Evolutionary conservation across 257 asterid genomes (phyloP).

Genomic region (Galeopsis tetrahit): DNA sequence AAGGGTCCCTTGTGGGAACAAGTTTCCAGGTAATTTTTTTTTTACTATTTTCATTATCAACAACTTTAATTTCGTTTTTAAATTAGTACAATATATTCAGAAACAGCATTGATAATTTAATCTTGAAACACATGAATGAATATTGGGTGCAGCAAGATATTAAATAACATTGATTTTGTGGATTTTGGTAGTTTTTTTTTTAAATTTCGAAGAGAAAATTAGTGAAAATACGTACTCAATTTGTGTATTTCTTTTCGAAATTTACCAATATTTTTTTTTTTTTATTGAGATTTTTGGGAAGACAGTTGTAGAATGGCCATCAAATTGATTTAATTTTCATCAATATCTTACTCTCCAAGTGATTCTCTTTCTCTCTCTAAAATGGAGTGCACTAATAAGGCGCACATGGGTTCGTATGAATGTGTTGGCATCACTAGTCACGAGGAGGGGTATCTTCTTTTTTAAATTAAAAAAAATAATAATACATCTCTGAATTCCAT

Average conservation of each 20-base stretch:
- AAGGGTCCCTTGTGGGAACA: constrained; percentile 51
- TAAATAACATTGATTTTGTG: too few relatives aligned
- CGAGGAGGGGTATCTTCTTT: constrained; percentile 35
- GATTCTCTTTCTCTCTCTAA: constrained; percentile 19
- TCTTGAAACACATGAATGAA: constrained; percentile 7
- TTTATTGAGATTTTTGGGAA: too few relatives aligned
- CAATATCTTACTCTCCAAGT: constrained; percentile 9
- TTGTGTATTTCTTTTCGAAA: too few relatives aligned
- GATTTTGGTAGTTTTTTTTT: too few relatives aligned
- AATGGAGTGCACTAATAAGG: constrained; percentile 31
- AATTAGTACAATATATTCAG: too few relatives aligned
- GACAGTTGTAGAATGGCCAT: neutral
- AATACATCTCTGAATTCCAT: constrained; percentile 41
- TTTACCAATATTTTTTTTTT: too few relatives aligned
- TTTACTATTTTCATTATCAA: neutral
- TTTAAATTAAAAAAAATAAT: neutral
- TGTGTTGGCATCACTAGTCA: constrained; percentile 41
- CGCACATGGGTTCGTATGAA: constrained; percentile 38
- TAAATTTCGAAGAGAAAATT: too few relatives aligned
- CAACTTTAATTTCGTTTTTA: neutral
- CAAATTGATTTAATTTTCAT: neutral
- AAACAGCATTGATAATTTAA: neutral
- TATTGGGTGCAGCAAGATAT: neutral
- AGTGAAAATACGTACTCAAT: too few relatives aligned
- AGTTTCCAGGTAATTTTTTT: constrained; percentile 44